Evolutionary conservation across 2,329 filamentous ascomycete species (phyloP), one percentile per base, ranked within the genome.

Genomic region (Nemania sp.): DNA sequence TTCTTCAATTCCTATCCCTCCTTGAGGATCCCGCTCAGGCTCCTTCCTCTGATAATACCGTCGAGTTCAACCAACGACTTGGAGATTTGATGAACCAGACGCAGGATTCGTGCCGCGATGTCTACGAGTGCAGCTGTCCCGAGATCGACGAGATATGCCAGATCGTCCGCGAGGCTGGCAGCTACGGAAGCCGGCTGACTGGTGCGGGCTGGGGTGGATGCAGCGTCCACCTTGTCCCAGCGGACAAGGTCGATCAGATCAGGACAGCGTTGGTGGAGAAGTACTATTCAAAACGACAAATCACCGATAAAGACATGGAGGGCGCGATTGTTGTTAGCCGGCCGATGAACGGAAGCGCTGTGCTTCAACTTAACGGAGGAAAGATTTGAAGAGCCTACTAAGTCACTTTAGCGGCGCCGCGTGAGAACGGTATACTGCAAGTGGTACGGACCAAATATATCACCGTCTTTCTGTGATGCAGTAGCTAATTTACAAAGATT

Each of bases 121-220:
- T 91, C 3, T 99, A 95, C 77, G 91, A 97, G 71, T 98, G 94
- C 79, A 95, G 90, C 70, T 96, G 91, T 69, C 87, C 90, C 0
- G 93, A 98, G 76, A 85, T 98, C n/a, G 94, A 99, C 74, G 83
- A 91, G 63, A 84, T 99, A 39, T 98, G 94, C 75, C 75, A 81
- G 40, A 89, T 98, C 67, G 93, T 93, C 0, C 83, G 88, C 29
- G 81, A 80, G 15, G 90, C 90, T 0, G 95, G 95, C 2, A 87
- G 90, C 17, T 92, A 92, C 73, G 95, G 94, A 29, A 92, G 90
- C 68, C 82, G 94, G 25, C 78, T 97, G 68, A 98, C 94, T 0
- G 95, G 95, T 40, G 95, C 95, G 0, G 95, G 95, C 2, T 99
- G 95, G 95, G 95, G 95, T 63, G 95, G 95, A 2, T 98, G 95